phyloP scores from a whole-genome alignment of 176 grass and related monocot species.

The Themeda triandra region DNA sequence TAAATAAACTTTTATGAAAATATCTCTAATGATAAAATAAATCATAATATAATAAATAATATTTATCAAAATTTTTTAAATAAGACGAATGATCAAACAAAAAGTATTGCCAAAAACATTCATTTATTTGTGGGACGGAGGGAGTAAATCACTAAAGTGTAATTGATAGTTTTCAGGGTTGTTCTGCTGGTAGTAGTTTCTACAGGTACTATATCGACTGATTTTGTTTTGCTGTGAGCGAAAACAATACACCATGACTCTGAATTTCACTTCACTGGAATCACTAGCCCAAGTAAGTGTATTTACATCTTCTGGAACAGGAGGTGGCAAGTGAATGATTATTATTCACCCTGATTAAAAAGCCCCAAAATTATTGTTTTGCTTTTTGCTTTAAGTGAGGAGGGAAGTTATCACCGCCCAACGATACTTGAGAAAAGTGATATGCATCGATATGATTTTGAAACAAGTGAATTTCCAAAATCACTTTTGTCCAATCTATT shows the following conservation, averaged over 20 bases:
- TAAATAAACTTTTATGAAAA: no score
- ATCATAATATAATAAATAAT: no score
- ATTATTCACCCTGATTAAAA: slow-evolving; percentile 44
- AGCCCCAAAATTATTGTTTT: slow-evolving; percentile 42
- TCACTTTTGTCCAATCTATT: slow-evolving; percentile 48
- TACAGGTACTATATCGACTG: no score
- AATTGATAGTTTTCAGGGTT: no score
- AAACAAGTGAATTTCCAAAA: slow-evolving; percentile 54
- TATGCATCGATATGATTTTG: slow-evolving; percentile 63
- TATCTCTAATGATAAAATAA: no score
- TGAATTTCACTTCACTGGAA: slow-evolving; percentile 55
- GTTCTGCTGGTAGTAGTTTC: no score
- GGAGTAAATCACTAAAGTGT: slow-evolving; percentile 32
- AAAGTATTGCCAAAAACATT: no score
- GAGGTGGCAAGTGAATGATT: slow-evolving; percentile 37
- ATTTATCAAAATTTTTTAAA: no score
- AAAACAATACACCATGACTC: background rate
- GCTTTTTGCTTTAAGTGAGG: slow-evolving; percentile 30
- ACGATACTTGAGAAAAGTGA: slow-evolving; percentile 60
- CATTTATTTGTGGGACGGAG: no score
- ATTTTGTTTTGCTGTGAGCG: no score
- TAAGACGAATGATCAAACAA: no score
- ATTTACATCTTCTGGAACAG: slow-evolving; percentile 51
- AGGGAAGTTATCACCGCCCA: slow-evolving; percentile 47
- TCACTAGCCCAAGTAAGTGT: slow-evolving; percentile 55